phyloP scores from a whole-genome alignment of 352 stramenopile species.

The Globisporangium paroecandrum region DNA sequence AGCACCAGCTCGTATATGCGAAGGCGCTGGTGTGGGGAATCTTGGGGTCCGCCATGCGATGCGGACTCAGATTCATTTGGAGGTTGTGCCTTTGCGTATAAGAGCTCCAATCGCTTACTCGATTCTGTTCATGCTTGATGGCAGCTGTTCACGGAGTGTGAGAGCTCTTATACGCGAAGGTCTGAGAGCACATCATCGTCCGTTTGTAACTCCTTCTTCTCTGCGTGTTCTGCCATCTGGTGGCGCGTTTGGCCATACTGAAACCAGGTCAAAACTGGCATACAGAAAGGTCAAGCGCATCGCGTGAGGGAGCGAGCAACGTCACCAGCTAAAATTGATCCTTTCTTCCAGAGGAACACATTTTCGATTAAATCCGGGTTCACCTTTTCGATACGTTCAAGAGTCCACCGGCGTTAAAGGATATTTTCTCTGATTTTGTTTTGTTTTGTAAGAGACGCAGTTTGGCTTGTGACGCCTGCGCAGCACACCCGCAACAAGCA shows the following conservation, averaged over 20 bases:
- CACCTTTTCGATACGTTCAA: neutral
- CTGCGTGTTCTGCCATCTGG: constrained; percentile 7
- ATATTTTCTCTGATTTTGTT: neutral
- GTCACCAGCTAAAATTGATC: neutral
- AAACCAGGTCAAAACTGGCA: neutral
- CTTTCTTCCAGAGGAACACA: neutral
- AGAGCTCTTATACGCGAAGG: too few relatives aligned
- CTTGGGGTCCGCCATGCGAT: too few relatives aligned
- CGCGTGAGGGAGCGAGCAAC: neutral
- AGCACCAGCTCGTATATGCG: too few relatives aligned
- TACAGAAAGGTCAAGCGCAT: neutral
- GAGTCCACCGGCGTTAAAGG: neutral
- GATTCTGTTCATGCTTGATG: too few relatives aligned
- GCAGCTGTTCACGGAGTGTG: too few relatives aligned
- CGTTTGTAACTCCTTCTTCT: constrained; percentile 1
- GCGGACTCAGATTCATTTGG: too few relatives aligned
- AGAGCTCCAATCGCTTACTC: too few relatives aligned
- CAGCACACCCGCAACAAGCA: neutral
- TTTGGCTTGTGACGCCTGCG: constrained; percentile 3
- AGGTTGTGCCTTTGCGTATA: too few relatives aligned
- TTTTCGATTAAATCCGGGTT: neutral
- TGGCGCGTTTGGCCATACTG: neutral
- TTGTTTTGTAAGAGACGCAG: neutral
- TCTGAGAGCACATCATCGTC: too few relatives aligned
- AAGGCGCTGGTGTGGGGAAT: too few relatives aligned